These are phyloP conservation scores for Leccinum longicurvipes DNA, from an alignment of 768 basidiomycete species.

Conservation along the genomic window DNA sequence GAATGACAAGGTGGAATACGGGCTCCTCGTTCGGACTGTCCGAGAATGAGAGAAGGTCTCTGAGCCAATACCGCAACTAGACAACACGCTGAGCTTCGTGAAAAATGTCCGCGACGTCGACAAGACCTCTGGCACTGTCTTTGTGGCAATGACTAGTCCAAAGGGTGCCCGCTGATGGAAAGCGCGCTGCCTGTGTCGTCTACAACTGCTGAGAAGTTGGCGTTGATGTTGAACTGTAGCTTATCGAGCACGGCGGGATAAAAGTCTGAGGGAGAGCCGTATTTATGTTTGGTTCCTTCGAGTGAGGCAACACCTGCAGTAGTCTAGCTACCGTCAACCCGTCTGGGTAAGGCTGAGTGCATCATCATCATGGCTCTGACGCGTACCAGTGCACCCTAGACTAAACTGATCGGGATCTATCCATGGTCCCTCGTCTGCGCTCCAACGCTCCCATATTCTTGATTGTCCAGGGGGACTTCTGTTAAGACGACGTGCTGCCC, in stretches of 20 bases:
- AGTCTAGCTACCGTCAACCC: too few relatives aligned
- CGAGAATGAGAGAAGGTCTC: slow-evolving; percentile 33
- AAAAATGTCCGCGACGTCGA: slow-evolving; percentile 44
- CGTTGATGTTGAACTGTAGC: slow-evolving; percentile 39
- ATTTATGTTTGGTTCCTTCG: slow-evolving; percentile 36
- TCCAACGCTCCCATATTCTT: slow-evolving; percentile 68
- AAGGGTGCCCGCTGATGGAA: slow-evolving; percentile 24
- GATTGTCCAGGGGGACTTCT: slow-evolving; percentile 66
- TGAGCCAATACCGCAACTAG: slow-evolving; percentile 45
- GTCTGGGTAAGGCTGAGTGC: neutral
- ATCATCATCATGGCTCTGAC: too few relatives aligned
- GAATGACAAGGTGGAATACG: slow-evolving; percentile 73
- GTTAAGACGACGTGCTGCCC: slow-evolving; percentile 44
- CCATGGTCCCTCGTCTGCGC: slow-evolving; percentile 89
- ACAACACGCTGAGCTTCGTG: slow-evolving; percentile 48
- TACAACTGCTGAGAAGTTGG: slow-evolving; percentile 31
- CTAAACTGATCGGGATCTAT: slow-evolving; percentile 60
- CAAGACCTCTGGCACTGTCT: slow-evolving; percentile 21
- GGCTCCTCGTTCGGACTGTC: slow-evolving; percentile 1
- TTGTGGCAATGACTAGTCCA: slow-evolving; percentile 39
- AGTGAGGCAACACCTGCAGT: too few relatives aligned
- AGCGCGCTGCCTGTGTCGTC: neutral
- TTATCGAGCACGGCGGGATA: slow-evolving; percentile 49
- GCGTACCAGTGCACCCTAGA: slow-evolving; percentile 16
- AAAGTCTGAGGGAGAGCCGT: slow-evolving; percentile 34